Evolutionary conservation across 169 alveolate species (phyloP), one percentile per base, ranked within the genome.

Genomic region (Eimeria praecox): DNA sequence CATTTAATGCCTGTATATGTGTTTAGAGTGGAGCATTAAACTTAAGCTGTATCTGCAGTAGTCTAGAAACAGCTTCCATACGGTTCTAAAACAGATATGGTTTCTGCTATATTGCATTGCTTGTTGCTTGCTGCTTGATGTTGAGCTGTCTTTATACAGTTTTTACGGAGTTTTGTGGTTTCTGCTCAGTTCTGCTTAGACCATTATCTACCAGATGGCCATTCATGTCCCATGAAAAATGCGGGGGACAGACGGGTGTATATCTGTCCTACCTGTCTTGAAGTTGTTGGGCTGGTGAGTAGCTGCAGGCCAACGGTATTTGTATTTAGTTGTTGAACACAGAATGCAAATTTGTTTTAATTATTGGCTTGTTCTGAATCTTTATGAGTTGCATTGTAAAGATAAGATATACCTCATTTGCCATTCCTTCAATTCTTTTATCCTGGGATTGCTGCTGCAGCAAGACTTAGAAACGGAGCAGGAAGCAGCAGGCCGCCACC

Each of bases 211-310:
- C 93, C 96, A 27, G 96, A 92, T 73, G 38, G 30, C 42, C 96
- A 92, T 88, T 78, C 89, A 18, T 92, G 96, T 62, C 88, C 92
- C 22, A 49, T 62, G 56, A 59, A 78, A 8, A 73, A 56, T 40
- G 46, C 87, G 5, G 92, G 96, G 24, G 92, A 92, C 56, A 87
- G 96, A 27, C 92, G 96, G 20, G 96, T 93, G 62, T 93, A 64
- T 78, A 80, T 93, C 22, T 93, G 96, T 40, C 96, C 93, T 1
- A 62, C 42, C 3, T 93, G 96, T 33, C 77, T 82, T 38, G 96
- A 93, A 62, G 93, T 88, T 24, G 71, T 93, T 4, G 30, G 54
- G 5, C 35, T 93, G 88, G 96, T 93, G 62, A 83, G 96, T 54
- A 18, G 27, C 14, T 14, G 75, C 40, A n/a, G 52, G 35, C 46